Base-by-base conservation (phyloP, 2,329 filamentous ascomycete genomes). In the Ramularia collo-cygni region DNA sequence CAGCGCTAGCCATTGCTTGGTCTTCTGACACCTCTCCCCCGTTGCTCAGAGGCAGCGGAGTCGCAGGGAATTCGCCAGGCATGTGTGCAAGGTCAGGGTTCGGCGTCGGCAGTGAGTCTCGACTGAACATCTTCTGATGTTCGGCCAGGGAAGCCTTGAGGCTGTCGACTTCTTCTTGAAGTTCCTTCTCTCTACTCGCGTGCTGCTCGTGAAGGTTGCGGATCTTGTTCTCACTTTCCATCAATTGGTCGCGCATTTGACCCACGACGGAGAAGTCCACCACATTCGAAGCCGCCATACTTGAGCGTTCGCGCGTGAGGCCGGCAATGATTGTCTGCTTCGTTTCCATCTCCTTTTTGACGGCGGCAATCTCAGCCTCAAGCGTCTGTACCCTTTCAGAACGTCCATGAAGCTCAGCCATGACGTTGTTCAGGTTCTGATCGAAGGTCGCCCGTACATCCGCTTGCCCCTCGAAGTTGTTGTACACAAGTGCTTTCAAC, bases 271-370 rank as follows among this genome's bases (percentile, higher is more conserved):
- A 89, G 60, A 95, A 93, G 58, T 98, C 92, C 58, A 95, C 81
- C 9, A 47, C 50, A 27, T 84, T 83, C 2, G 74, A 72, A 61
- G 72, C 76, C 60, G 90, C 87, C 66, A 95, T 74, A 65, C 88
- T 95, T 3, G 87, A 90, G 43, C 93, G 76, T 64, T 98, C 93
- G 38, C 92, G 82, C 3, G 92, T 94, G 48, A 98, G 72, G 5
- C 92, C 92, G 19, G 87, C 86, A 53, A 98, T 96, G 58, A 98
- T 89, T 19, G 86, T 85, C 71, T 90, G 88, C 75, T 98, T 98
- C 47, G 77, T 81, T 59, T 98, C 92, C 83, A 96, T 94, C 63
- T 98, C 92, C 68, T 88, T 95, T 69, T 86, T 92, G 15, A 88
- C 78, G 3, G 79, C 81, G 17, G 80, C 71, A 41, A 95, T 77